phyloP scores from a whole-genome alignment of 352 stramenopile species.

The Phytopythium cucurbitacearum region DNA sequence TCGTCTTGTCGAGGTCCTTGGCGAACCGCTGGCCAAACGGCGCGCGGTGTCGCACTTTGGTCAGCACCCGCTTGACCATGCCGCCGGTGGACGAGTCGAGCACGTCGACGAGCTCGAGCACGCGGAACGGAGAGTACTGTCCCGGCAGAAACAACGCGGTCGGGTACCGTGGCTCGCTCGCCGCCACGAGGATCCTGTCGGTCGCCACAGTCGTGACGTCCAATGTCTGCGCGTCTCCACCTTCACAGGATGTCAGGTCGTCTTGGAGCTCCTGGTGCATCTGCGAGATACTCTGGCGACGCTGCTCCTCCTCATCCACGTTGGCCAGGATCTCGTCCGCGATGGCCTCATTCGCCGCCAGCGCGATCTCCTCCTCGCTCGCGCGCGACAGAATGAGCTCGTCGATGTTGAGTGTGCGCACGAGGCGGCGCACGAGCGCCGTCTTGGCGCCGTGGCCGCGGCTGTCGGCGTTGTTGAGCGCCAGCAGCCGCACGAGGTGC shows the following conservation, averaged over 20 bases:
- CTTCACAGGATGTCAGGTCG: too few relatives aligned
- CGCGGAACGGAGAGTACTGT: constrained; percentile 49
- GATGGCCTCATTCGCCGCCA: constrained; percentile 65
- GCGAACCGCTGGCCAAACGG: constrained; percentile 30
- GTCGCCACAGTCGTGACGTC: not conserved
- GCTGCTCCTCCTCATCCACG: constrained; percentile 53
- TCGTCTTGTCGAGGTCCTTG: constrained; percentile 23
- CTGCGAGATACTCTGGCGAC: constrained; percentile 24
- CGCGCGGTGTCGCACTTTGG: constrained; percentile 50
- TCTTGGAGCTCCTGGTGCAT: constrained; percentile 8
- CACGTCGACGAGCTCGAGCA: constrained; percentile 72
- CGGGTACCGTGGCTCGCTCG: not conserved
- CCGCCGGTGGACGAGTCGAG: constrained; percentile 71
- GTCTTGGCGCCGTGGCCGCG: constrained; percentile 33
- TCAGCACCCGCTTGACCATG: constrained; percentile 71
- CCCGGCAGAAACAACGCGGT: constrained; percentile 12
- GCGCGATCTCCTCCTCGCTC: constrained; percentile 66
- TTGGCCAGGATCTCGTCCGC: constrained; percentile 66
- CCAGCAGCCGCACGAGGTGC: constrained; percentile 57
- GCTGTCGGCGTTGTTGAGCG: constrained; percentile 56
- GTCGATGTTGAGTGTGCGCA: constrained; percentile 49
- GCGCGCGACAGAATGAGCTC: constrained; percentile 62
- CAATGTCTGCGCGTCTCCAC: not conserved
- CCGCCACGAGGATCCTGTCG: not conserved
- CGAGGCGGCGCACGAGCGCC: constrained; percentile 49